Percentiles rank a stretch among this genome's conserved stretches.
Conservation (phyloP, 1,284 basidiomycete genomes). For the Ganoderma boninense region DNA sequence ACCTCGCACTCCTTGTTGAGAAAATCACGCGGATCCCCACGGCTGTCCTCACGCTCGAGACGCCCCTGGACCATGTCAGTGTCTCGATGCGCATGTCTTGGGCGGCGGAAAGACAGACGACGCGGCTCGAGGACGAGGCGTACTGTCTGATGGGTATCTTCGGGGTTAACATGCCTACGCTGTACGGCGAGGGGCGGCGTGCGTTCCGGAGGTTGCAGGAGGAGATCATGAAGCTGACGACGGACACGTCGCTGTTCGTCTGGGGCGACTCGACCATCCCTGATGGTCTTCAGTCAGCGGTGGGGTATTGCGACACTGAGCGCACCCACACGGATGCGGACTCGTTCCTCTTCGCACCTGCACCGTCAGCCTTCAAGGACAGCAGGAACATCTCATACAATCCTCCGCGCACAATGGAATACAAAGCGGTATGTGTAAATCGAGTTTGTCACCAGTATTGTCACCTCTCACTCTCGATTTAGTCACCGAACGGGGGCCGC, state of each 20-base stretch:
- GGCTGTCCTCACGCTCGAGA: background rate
- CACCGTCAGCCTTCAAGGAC: background rate
- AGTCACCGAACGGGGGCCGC: background rate
- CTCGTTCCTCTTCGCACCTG: background rate
- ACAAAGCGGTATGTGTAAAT: background rate
- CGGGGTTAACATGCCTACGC: constrained; percentile 5
- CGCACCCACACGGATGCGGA: background rate
- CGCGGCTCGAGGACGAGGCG: constrained; percentile 7
- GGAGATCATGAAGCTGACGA: constrained; percentile 2
- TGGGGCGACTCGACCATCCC: background rate
- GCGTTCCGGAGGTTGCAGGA: constrained; percentile 8
- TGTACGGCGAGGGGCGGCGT: constrained; percentile 7
- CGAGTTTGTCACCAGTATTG: background rate
- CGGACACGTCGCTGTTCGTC: constrained; percentile 7
- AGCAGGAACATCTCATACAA: background rate
- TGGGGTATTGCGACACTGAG: background rate
- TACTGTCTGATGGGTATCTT: constrained; percentile 9
- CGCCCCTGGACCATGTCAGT: background rate
- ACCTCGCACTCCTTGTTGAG: background rate
- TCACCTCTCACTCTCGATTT: background rate
- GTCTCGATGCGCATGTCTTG: constrained; percentile 9
- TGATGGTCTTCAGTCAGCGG: background rate
- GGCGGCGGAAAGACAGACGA: background rate
- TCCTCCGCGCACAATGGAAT: background rate
- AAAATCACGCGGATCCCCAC: constrained; percentile 2